Base-by-base conservation (phyloP, 306 rosid species). In the Cucurbita pepo region DNA sequence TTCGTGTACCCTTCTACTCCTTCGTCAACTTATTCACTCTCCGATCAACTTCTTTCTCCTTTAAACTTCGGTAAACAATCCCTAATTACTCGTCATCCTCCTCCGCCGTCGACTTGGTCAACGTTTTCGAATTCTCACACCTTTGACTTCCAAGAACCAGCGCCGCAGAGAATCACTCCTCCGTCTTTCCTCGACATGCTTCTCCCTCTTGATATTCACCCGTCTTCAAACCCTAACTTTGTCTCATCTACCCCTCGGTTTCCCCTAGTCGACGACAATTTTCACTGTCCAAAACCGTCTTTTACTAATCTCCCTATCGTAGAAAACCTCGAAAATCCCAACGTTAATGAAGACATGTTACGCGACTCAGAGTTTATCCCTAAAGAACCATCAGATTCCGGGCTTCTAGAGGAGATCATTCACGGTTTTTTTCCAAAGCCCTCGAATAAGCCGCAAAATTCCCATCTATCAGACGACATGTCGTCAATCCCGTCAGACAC, bases 351-450 rank as follows among this genome's bases (percentile, higher is more conserved):
- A 7, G 58, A 5, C 12, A n/a, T 5, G 22, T 73, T 22, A 8
- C 79, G 21, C 10, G 77, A 54, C 0, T 85, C 82, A 0, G 91
- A 77, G 8, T 87, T 87, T 75, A 79, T 90, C 12, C 82, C 88
- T 0, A 69, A 69, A 43, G 91, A 88, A 53, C 69, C 88, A 1
- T 82, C 94, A 0, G 86, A 82, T 77, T 88, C 96, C 1, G 98
- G 98, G 0, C 69, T 93, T 72, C 57, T 93, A 74, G 91, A 93
- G 53, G 98, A 93, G 72, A 81, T 90, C 4, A 94, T 93, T 12
- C 79, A 79, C 1, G 84, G 79, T 37, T 90, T 84, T 44, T 83
- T 90, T 36, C 87, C 89, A 0, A 85, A 84, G 38, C 66, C 89
- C 2, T 73, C 79, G 19, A 53, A 83, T n/a, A 80, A 50, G 0